Base-by-base conservation (phyloP, 768 basidiomycete species). In the Mycena crocata region DNA sequence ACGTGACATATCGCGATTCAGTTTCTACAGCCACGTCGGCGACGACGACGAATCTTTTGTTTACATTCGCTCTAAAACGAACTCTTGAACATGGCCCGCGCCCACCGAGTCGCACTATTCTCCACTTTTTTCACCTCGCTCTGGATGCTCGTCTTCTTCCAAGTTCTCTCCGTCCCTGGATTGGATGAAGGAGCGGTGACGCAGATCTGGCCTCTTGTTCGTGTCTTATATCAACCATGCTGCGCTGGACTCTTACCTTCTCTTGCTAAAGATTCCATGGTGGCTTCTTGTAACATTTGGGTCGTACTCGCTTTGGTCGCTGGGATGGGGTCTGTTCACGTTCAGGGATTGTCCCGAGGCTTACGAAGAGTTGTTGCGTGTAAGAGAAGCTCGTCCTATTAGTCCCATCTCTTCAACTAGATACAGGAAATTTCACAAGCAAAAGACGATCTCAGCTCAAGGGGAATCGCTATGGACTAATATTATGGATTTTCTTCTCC, bases 281-380 rank as follows among this genome's bases (percentile, higher is more conserved):
- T 94, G 92, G 92, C 73, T 93, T 12, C 85, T 94, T 15, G 89
- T 94, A 2, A 82, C 90, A 2, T 93, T 93, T 68, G 93, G 93
- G 15, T 88, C 93, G 2, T 94, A 92, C 75, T 90, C 90, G 21
- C 85, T 94, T 14, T 88, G 88, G 80, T 91, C 89, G 13, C 86
- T 94, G 23, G 93, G 93, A 13, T 87, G 87, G 84, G 93, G 93
- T 2, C 73, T 94, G 45, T 85, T 88, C 69, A 89, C 89, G 3
- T 91, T 93, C 71, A 80, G 86, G 71, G 93, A 94, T 70, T 92
- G 92, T 74, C 90, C 92, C 42, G 92, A 94, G 70, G 93, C 93
- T 6, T 92, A 94, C 69, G 82, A 85, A 15, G 90, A 92, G 75
- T 76, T 94, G 57, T 80, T 92, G 69, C 73, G 76, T 72, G 91